Evolutionary conservation across 495 filamentous ascomycete species (phyloP).

Genomic region (Xylaria cubensis): DNA sequence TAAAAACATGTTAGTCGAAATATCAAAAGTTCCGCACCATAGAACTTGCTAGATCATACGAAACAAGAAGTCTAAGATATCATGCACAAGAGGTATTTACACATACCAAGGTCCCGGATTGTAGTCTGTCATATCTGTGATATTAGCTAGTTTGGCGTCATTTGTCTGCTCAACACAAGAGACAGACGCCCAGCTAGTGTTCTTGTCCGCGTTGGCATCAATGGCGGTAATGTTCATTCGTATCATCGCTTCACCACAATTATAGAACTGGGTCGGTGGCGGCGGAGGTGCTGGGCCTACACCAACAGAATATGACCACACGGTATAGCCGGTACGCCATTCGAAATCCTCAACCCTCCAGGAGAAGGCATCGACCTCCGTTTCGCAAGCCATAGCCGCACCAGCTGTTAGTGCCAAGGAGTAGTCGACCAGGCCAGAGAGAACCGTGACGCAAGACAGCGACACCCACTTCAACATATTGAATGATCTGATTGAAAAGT

Average conservation of each 20-base stretch:
- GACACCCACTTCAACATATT: background rate
- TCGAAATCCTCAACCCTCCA: conserved; percentile 13
- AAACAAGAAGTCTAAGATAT: background rate
- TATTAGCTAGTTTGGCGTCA: conserved; percentile 18
- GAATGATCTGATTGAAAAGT: background rate
- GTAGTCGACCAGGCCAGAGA: background rate
- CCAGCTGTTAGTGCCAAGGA: background rate
- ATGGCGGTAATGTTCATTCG: conserved; percentile 11
- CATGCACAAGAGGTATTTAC: background rate
- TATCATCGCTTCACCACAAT: conserved; percentile 16
- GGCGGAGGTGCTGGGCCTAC: conserved; percentile 18
- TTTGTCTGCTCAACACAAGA: conserved; percentile 20
- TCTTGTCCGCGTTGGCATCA: too few species aligned
- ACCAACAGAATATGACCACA: conserved; percentile 3
- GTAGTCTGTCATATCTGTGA: conserved; percentile 19
- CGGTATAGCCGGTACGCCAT: conserved; percentile 8
- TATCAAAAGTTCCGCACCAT: background rate
- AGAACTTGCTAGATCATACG: too few species aligned
- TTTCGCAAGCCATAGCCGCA: background rate
- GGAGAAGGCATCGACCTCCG: background rate
- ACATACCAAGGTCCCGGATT: background rate
- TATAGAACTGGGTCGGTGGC: conserved; percentile 16
- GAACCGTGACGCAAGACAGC: background rate
- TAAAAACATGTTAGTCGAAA: background rate
- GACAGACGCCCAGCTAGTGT: background rate